A percentile compares a stretch with the other conserved stretches of the same genome.
Evolutionary conservation across 2,329 filamentous ascomycete genomes (phyloP).

Genomic region (Hirsutella thompsonii): DNA sequence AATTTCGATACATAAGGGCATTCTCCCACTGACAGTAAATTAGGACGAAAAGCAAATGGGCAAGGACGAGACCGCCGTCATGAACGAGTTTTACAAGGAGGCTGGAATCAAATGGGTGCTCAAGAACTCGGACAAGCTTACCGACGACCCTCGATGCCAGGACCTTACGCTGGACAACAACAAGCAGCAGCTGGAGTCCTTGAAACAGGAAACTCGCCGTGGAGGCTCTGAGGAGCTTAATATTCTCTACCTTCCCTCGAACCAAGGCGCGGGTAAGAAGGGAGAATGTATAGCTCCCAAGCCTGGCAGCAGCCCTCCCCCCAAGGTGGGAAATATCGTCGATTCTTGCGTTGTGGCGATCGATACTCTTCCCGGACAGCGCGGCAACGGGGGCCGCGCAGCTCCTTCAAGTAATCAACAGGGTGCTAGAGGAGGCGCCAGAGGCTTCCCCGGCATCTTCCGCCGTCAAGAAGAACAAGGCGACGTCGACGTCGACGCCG

Average conservation of each 20-base stretch:
- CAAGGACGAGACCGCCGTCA: background rate
- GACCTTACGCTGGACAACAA: background rate
- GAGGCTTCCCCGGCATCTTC: background rate
- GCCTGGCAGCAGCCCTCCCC: background rate
- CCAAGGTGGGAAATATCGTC: background rate
- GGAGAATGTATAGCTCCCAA: background rate
- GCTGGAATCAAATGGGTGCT: background rate
- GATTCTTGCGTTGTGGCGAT: background rate
- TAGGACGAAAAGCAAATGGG: background rate
- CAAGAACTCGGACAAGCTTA: background rate
- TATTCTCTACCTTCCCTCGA: background rate
- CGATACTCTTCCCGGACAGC: background rate
- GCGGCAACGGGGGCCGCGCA: background rate
- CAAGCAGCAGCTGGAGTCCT: background rate
- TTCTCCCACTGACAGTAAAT: background rate
- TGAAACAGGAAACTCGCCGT: background rate
- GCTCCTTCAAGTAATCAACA: background rate
- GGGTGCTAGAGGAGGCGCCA: background rate
- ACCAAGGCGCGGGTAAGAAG: background rate
- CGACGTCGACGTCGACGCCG: background rate
- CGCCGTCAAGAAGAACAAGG: background rate
- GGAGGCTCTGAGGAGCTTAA: background rate
- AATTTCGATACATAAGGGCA: too few species aligned
- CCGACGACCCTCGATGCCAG: background rate
- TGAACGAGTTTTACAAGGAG: background rate